Conservation (phyloP, 192 early-diverging fungal genomes). For the Cetraspora pellucida region DNA sequence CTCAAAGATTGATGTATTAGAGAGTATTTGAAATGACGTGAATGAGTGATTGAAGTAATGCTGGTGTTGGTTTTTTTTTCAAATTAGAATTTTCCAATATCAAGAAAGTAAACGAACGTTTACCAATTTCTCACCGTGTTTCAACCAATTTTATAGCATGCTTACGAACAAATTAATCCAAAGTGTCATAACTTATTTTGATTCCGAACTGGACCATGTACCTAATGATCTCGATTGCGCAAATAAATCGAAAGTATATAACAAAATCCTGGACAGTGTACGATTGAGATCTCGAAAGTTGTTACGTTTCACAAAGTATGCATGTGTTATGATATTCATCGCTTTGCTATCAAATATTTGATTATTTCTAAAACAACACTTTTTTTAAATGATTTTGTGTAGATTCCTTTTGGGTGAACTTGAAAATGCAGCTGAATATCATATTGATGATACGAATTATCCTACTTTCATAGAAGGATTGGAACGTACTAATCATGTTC, state of each 20-base stretch:
- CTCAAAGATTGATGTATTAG: no score
- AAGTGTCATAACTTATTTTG: constrained; percentile 54
- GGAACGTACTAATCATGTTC: constrained; percentile 69
- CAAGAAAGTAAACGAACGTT: not conserved
- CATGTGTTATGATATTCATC: not conserved
- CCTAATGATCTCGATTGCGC: constrained; percentile 35
- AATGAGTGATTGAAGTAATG: no score
- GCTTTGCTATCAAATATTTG: not conserved
- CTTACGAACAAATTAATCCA: constrained; percentile 52
- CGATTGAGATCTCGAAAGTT: constrained; percentile 65
- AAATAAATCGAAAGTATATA: constrained; percentile 59
- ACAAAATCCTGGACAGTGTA: constrained; percentile 64
- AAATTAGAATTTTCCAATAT: not conserved
- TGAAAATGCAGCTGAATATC: constrained; percentile 79
- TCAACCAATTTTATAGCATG: constrained; percentile 40
- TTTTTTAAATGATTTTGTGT: constrained; percentile 8
- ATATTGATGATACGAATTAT: constrained; percentile 58
- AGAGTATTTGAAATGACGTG: no score
- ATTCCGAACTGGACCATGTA: constrained; percentile 44
- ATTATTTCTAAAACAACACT: not conserved
- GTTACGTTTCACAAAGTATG: constrained; percentile 62
- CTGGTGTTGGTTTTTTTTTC: not conserved
- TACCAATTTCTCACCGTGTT: not conserved
- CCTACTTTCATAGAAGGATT: constrained; percentile 63
- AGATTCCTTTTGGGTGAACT: constrained; percentile 59